Percentiles rank a stretch among this genome's conserved stretches.
Conservation (phyloP, 1,284 basidiomycete species). For the Blastosporella zonata region DNA sequence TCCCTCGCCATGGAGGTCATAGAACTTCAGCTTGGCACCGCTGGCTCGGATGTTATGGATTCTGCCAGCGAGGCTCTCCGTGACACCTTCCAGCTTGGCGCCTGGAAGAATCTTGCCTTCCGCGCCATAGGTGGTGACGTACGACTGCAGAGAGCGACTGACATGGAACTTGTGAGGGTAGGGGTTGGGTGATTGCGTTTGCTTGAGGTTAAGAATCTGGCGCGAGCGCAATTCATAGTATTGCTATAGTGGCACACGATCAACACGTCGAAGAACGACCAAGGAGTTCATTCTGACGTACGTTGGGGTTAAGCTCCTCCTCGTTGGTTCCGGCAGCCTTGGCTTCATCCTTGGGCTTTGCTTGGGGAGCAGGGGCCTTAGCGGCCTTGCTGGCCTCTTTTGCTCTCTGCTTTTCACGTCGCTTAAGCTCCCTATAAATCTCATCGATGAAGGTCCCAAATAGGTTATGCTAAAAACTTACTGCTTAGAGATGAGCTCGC, state of each 20-base stretch:
- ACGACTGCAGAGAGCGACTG: slow-evolving; percentile 73
- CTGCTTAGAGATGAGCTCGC: slow-evolving; percentile 95
- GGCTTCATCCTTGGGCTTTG: slow-evolving; percentile 32
- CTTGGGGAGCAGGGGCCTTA: slow-evolving; percentile 58
- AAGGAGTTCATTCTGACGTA: slow-evolving; percentile 34
- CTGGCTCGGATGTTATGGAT: slow-evolving; percentile 88
- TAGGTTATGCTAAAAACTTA: slow-evolving; percentile 36
- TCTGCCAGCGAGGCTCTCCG: slow-evolving; percentile 79
- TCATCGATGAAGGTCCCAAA: slow-evolving; percentile 28
- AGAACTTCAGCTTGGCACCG: slow-evolving; percentile 89
- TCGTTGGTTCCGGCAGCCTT: slow-evolving; percentile 50
- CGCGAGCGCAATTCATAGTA: slow-evolving; percentile 94
- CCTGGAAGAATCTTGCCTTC: slow-evolving; percentile 71
- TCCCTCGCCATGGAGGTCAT: slow-evolving; percentile 93
- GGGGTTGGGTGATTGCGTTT: slow-evolving; percentile 85
- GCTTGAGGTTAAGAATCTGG: slow-evolving; percentile 83
- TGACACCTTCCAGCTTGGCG: slow-evolving; percentile 48
- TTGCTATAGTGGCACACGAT: slow-evolving; percentile 62
- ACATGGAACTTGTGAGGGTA: slow-evolving; percentile 99
- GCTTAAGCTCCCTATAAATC: slow-evolving; percentile 81
- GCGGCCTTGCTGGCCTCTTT: slow-evolving; percentile 84
- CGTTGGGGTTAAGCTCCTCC: slow-evolving; percentile 81
- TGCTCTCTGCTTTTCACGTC: slow-evolving; percentile 81
- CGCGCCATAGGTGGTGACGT: slow-evolving; percentile 73
- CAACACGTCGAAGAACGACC: neutral